A percentile compares a stretch with the other conserved stretches of the same genome.
Evolutionary conservation across 257 asterid species (phyloP).

Genomic region (Cruciata laevipes): DNA sequence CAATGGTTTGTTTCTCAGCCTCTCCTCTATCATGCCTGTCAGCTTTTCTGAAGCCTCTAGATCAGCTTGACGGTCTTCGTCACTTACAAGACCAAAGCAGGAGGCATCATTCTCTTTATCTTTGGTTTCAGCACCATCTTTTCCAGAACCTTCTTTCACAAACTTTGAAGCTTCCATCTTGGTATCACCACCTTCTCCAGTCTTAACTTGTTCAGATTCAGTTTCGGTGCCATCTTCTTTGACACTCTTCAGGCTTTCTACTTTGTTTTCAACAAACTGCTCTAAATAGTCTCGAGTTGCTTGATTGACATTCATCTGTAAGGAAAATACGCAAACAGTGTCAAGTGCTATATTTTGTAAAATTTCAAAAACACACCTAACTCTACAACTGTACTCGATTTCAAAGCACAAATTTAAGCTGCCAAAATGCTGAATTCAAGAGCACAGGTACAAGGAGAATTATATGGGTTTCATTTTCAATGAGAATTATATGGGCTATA

Average conservation of each 20-base stretch:
- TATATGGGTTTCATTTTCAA: background rate
- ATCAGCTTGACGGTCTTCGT: constrained; percentile 71
- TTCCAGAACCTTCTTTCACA: constrained; percentile 28
- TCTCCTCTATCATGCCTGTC: constrained; percentile 73
- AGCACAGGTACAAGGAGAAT: background rate
- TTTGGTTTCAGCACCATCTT: constrained; percentile 31
- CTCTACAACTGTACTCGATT: background rate
- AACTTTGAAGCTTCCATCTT: constrained; percentile 38
- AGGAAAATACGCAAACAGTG: constrained; percentile 16
- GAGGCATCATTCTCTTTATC: constrained; percentile 46
- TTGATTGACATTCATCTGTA: constrained; percentile 77
- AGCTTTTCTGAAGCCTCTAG: constrained; percentile 63
- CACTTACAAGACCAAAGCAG: constrained; percentile 71
- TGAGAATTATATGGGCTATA: background rate
- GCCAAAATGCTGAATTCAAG: background rate
- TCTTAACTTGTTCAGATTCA: constrained; percentile 40
- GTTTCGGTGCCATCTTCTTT: constrained; percentile 43
- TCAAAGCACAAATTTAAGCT: background rate
- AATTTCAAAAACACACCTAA: background rate
- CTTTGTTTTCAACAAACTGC: constrained; percentile 64
- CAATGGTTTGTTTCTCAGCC: constrained; percentile 73
- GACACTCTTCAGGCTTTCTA: constrained; percentile 37
- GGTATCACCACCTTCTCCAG: constrained; percentile 50
- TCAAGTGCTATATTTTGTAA: background rate
- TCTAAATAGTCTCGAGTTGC: constrained; percentile 70